phyloP scores from a whole-genome alignment of 208 protist species.

The Histomonas meleagridis region DNA sequence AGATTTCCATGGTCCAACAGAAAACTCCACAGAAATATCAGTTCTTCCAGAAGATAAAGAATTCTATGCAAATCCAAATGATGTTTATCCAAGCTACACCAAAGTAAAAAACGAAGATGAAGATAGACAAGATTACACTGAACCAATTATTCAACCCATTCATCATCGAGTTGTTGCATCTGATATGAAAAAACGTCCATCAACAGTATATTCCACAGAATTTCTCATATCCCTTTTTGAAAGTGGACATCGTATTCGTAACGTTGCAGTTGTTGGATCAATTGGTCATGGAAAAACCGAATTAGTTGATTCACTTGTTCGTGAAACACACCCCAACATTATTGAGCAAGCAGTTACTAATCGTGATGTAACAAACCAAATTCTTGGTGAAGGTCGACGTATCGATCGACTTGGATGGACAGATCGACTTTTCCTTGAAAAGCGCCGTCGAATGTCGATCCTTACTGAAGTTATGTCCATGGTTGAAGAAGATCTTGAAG shows the following conservation, averaged over 20 bases:
- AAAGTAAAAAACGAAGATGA: slow-evolving; percentile 42
- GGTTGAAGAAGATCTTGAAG: slow-evolving; percentile 50
- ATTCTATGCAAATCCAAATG: background rate
- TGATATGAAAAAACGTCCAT: background rate
- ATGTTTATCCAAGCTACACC: background rate
- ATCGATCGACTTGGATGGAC: slow-evolving; percentile 51
- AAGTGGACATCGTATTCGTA: slow-evolving; percentile 66
- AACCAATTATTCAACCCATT: background rate
- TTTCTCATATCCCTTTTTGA: slow-evolving; percentile 56
- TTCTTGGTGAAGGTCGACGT: slow-evolving; percentile 4
- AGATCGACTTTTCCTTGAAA: slow-evolving; percentile 65
- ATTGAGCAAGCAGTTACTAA: background rate
- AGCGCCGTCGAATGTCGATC: slow-evolving; percentile 61
- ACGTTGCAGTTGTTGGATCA: slow-evolving; percentile 74
- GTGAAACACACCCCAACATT: slow-evolving; percentile 60
- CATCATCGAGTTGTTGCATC: background rate
- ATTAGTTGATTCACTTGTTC: slow-evolving; percentile 70
- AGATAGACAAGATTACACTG: slow-evolving; percentile 40
- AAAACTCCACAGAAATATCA: background rate
- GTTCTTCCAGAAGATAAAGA: slow-evolving; percentile 31
- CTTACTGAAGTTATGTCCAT: slow-evolving; percentile 66
- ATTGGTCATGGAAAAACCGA: slow-evolving; percentile 91
- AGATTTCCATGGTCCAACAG: background rate
- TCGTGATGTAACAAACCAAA: background rate
- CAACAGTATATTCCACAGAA: background rate